A percentile compares a stretch with the other conserved stretches of the same genome.
Evolutionary conservation across 495 filamentous ascomycete species (phyloP).

Genomic region (Xylaria intraflava): DNA sequence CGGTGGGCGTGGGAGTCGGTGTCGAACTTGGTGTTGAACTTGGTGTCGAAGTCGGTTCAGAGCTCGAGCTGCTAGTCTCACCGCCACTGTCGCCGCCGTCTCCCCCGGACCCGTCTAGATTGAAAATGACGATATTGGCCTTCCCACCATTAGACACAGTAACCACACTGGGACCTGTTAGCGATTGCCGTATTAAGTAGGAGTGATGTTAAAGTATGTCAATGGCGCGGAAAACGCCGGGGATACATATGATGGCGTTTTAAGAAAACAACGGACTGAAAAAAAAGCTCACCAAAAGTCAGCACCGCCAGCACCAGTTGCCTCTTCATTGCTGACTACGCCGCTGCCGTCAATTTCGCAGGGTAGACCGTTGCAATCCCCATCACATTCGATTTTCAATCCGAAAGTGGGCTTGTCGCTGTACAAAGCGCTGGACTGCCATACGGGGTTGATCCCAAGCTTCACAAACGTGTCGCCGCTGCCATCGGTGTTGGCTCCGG

Average conservation of each 20-base stretch:
- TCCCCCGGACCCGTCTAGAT: constrained; percentile 32
- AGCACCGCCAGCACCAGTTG: constrained; percentile 61
- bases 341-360: constrained; percentile 59
- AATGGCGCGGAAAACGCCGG: too few relatives aligned
- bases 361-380: constrained; percentile 64
- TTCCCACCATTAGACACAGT: constrained; percentile 62
- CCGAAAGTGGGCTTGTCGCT: constrained; percentile 58
- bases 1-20: constrained; percentile 3
- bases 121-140: constrained; percentile 62
- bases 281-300: constrained; percentile 47
- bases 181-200: too few relatives aligned
- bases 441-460: constrained; percentile 78
- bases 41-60: constrained; percentile 11
- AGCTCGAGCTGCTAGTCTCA: constrained; percentile 10
- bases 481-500: constrained; percentile 63
- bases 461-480: constrained; percentile 65
- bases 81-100: background rate
- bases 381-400: constrained; percentile 65
- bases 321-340: constrained; percentile 53
- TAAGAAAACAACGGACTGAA: too few relatives aligned
- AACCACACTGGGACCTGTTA: constrained; percentile 45
- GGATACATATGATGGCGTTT: too few relatives aligned
- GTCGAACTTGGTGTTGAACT: constrained; percentile 15
- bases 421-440: constrained; percentile 51
- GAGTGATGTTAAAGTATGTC: too few relatives aligned